Conservation (phyloP, 495 filamentous ascomycete species). For the Aspergillus taichungensis region DNA sequence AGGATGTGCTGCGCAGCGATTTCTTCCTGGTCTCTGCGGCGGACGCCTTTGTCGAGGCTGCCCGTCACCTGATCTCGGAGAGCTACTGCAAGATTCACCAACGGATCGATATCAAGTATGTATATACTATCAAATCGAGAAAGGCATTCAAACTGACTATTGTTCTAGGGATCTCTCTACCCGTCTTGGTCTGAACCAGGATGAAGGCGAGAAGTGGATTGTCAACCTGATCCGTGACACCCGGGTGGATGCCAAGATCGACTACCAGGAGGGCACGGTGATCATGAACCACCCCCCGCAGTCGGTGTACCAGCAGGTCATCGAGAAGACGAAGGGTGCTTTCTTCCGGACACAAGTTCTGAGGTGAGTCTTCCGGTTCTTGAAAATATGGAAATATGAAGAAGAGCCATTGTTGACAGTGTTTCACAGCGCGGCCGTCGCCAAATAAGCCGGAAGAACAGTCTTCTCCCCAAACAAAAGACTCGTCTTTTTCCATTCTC, state of each 20-base stretch:
- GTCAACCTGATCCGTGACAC: slow-evolving; percentile 98
- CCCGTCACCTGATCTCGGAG: slow-evolving; percentile 93
- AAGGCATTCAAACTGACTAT: slow-evolving; percentile 9
- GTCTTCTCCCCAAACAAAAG: slow-evolving; percentile 24
- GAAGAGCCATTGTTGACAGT: slow-evolving; percentile 2
- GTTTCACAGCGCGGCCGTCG: slow-evolving; percentile 34
- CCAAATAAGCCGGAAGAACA: slow-evolving; percentile 30
- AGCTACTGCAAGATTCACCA: slow-evolving; percentile 99
- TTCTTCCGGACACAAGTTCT: slow-evolving; percentile 83
- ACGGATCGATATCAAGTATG: slow-evolving; percentile 87
- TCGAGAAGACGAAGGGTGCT: slow-evolving; percentile 89
- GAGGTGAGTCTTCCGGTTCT: slow-evolving; percentile 28
- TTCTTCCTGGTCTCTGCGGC: slow-evolving; percentile 87
- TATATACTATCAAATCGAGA: not conserved
- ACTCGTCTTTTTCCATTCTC: slow-evolving; percentile 27
- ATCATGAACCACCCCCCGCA: slow-evolving; percentile 99
- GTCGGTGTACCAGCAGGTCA: slow-evolving; percentile 98
- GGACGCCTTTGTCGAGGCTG: slow-evolving; percentile 88
- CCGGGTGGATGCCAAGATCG: slow-evolving; percentile 94
- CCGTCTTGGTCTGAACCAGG: slow-evolving; percentile 77
- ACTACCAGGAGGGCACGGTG: slow-evolving; percentile 96
- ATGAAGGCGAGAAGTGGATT: slow-evolving; percentile 99
- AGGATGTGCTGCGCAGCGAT: slow-evolving; percentile 83
- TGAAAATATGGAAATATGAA: too few relatives aligned
- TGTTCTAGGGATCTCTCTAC: slow-evolving; percentile 67